Evolutionary conservation across 179 eudicot genomes (phyloP), one percentile per base, ranked within the genome.

Genomic region (Corrigiola litoralis): DNA sequence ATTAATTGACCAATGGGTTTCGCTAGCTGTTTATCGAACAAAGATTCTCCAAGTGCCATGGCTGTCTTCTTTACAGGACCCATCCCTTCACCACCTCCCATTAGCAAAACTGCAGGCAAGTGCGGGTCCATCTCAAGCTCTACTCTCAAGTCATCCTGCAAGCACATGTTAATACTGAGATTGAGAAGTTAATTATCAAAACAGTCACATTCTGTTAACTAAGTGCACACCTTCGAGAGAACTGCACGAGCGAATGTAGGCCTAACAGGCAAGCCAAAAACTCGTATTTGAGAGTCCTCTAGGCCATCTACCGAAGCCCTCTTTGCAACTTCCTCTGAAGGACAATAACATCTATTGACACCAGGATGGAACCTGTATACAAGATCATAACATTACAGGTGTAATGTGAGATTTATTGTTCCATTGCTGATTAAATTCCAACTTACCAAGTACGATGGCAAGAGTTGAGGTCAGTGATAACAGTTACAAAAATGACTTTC

Each of bases 81-180:
- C 97, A 90, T 90, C 59, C 97, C 97, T 79, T 90, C 97, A n/a
- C 96, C 97, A 9, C 97, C 97, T 28, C 95, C 97, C 97, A 90
- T 88, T 55, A 90, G 76, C 75, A 90, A 68, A 51, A 90, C 95
- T 0, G 96, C 87, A 4, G 97, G 98, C 71, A 92, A 72, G 18
- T 79, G 21, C 8, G 74, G 84, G 67, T 92, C 92, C 88, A 92
- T 81, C 61, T 85, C 87, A 2, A 92, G 95, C 60, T 89, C 96
- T 55, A 74, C 92, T 80, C 98, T 76, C 62, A 89, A 75, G 55
- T 79, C 88, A 72, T 83, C 92, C 98, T 92, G 57, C 42, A 61
- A 33, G 37, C 32, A 62, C n/a, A 13, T 50, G 28, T 12, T n/a
- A 28, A 44, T 8, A 45, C 10, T 13, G 4, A 29, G 3, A 3